Evolutionary conservation across 2,329 filamentous ascomycete species (phyloP).

Genomic region (Colletotrichum magnum): DNA sequence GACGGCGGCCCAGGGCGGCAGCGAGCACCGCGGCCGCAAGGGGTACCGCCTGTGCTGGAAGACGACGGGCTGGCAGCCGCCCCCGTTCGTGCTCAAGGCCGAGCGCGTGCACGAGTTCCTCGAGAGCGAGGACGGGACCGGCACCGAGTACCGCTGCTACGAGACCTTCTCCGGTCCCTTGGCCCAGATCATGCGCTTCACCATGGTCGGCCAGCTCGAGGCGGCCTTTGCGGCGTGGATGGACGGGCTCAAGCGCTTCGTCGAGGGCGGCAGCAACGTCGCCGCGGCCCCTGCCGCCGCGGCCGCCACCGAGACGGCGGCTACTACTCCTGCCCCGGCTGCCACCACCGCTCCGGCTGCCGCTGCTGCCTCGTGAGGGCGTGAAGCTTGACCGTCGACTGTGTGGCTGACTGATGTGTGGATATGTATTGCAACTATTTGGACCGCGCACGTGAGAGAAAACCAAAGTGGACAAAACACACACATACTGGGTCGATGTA

Average conservation of each 20-base stretch:
- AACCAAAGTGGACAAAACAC: slow-evolving; percentile 6
- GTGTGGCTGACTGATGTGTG: neutral
- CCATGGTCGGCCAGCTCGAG: slow-evolving; percentile 50
- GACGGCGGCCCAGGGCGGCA: slow-evolving; percentile 15
- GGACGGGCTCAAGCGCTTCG: slow-evolving; percentile 53
- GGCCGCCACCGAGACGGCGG: neutral
- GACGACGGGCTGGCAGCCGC: slow-evolving; percentile 44
- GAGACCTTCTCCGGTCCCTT: slow-evolving; percentile 62
- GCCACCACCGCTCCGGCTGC: slow-evolving; percentile 8
- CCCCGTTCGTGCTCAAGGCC: slow-evolving; percentile 50
- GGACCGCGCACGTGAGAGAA: neutral
- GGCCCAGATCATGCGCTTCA: slow-evolving; percentile 50
- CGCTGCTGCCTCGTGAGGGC: slow-evolving; percentile 25
- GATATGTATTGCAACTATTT: neutral
- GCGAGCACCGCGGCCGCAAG: slow-evolving; percentile 44
- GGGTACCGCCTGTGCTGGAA: slow-evolving; percentile 59
- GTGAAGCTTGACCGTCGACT: neutral
- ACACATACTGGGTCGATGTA: neutral
- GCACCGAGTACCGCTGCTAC: slow-evolving; percentile 58
- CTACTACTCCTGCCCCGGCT: slow-evolving; percentile 3
- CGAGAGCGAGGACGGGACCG: slow-evolving; percentile 43
- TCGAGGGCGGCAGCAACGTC: slow-evolving; percentile 42
- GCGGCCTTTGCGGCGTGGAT: slow-evolving; percentile 55
- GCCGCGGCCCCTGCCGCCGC: neutral
- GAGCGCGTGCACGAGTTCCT: slow-evolving; percentile 62